Conservation (phyloP, 768 basidiomycete species). For the Phaffia tasmanica region DNA sequence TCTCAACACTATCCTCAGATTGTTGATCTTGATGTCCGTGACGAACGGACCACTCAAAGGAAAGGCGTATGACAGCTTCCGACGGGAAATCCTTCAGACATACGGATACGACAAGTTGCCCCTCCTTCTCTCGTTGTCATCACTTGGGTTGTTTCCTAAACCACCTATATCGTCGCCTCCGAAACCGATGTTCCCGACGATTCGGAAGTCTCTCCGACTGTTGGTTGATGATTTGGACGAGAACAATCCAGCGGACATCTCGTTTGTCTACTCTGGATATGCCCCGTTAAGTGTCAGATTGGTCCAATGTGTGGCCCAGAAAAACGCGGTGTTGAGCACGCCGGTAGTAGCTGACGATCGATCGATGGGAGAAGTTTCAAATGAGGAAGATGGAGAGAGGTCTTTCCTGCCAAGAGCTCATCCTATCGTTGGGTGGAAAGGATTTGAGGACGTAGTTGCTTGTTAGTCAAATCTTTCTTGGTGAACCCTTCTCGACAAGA, state of each 20-base stretch:
- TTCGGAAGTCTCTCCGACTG: constrained; percentile 79
- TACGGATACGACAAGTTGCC: constrained; percentile 52
- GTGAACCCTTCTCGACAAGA: neutral
- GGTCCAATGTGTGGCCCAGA: constrained; percentile 86
- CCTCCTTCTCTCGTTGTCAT: constrained; percentile 34
- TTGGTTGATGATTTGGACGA: constrained; percentile 70
- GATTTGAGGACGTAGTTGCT: constrained; percentile 80
- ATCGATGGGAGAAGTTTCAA: constrained; percentile 34
- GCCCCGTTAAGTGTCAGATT: constrained; percentile 85
- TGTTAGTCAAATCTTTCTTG: constrained; percentile 35
- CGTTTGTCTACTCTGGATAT: constrained; percentile 92
- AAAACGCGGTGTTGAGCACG: constrained; percentile 59
- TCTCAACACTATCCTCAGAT: constrained; percentile 61
- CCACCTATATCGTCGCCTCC: constrained; percentile 3
- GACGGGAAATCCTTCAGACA: constrained; percentile 76
- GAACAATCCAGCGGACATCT: constrained; percentile 70
- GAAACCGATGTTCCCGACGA: constrained; percentile 27
- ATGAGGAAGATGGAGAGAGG: constrained; percentile 40
- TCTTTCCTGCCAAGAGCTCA: constrained; percentile 58
- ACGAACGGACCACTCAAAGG: constrained; percentile 75
- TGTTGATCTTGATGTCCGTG: constrained; percentile 76
- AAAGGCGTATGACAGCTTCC: constrained; percentile 73
- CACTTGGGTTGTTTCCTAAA: neutral
- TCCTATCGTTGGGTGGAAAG: constrained; percentile 91
- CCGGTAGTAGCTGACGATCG: constrained; percentile 43